phyloP scores from a whole-genome alignment of 176 grass and related monocot species.

The Eragrostis nindensis region DNA sequence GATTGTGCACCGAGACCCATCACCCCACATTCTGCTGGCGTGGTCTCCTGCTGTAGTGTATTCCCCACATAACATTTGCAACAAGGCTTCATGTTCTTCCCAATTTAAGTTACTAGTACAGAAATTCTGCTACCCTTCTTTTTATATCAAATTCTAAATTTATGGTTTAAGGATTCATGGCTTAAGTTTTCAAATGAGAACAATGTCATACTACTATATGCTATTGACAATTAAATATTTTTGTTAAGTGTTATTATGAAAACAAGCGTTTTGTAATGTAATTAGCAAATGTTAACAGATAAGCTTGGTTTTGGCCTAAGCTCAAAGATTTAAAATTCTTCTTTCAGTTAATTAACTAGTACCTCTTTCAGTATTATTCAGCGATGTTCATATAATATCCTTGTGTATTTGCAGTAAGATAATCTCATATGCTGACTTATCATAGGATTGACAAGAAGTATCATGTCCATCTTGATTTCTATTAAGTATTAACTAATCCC shows the following conservation, averaged over 20 bases:
- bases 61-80: background rate
- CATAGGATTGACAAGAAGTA: background rate
- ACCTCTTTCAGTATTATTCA: slow-evolving; percentile 16
- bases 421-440: background rate
- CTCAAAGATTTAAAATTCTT: slow-evolving; percentile 4
- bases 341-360: slow-evolving; percentile 5
- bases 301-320: slow-evolving; percentile 4
- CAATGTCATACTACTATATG: background rate
- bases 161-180: background rate
- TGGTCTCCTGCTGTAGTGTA: too few relatives aligned
- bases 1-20: too few relatives aligned
- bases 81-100: background rate
- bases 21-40: too few relatives aligned
- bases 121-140: background rate
- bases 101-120: background rate
- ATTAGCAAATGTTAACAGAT: slow-evolving; percentile 9
- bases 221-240: background rate
- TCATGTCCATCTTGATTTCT: background rate
- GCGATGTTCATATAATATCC: background rate
- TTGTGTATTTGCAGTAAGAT: background rate
- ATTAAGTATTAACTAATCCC: background rate
- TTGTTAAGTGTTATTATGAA: slow-evolving; percentile 1
- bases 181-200: slow-evolving; percentile 17
- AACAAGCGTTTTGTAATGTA: background rate
- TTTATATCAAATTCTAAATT: background rate